Percentiles rank a stretch among this genome's conserved stretches.
Conservation (phyloP, 768 basidiomycete species). For the Sporobolomyces phaffii region DNA sequence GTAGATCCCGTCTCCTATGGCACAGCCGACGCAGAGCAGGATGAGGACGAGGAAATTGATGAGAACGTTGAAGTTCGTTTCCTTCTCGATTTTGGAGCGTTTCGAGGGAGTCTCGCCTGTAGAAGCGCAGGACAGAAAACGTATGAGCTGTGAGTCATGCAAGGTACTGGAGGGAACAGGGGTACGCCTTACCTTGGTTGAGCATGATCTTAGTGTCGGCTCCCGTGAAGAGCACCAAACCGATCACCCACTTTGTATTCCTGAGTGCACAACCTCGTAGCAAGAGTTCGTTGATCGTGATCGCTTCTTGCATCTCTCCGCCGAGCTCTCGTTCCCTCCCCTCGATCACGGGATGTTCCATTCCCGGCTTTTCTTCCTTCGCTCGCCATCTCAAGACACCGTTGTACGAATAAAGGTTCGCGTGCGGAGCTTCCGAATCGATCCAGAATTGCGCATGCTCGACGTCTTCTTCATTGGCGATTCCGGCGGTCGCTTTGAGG, state of each 20-base stretch:
- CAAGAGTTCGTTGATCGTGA: slow-evolving; percentile 86
- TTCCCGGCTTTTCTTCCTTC: slow-evolving; percentile 57
- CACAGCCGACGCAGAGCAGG: slow-evolving; percentile 68
- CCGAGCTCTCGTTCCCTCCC: slow-evolving; percentile 6
- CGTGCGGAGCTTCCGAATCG: slow-evolving; percentile 88
- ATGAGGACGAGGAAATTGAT: slow-evolving; percentile 81
- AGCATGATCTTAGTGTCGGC: slow-evolving; percentile 61
- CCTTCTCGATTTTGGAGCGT: slow-evolving; percentile 92
- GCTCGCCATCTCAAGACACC: slow-evolving; percentile 66
- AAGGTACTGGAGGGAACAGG: background rate
- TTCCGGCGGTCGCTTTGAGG: slow-evolving; percentile 65
- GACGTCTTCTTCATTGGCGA: slow-evolving; percentile 79
- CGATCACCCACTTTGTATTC: slow-evolving; percentile 91
- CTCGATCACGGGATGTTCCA: slow-evolving; percentile 37
- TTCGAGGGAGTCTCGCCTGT: slow-evolving; percentile 86
- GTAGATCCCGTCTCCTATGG: slow-evolving; percentile 67
- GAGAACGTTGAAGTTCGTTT: slow-evolving; percentile 96
- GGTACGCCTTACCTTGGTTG: slow-evolving; percentile 40
- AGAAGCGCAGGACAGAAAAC: background rate
- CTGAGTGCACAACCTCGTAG: slow-evolving; percentile 87
- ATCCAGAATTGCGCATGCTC: slow-evolving; percentile 79
- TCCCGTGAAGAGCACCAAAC: slow-evolving; percentile 89
- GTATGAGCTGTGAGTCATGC: slow-evolving; percentile 52
- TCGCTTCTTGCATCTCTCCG: slow-evolving; percentile 46
- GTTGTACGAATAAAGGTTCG: slow-evolving; percentile 85